phyloP scores from a whole-genome alignment of 2,329 filamentous ascomycete genomes.

The Cercospora janseana region DNA sequence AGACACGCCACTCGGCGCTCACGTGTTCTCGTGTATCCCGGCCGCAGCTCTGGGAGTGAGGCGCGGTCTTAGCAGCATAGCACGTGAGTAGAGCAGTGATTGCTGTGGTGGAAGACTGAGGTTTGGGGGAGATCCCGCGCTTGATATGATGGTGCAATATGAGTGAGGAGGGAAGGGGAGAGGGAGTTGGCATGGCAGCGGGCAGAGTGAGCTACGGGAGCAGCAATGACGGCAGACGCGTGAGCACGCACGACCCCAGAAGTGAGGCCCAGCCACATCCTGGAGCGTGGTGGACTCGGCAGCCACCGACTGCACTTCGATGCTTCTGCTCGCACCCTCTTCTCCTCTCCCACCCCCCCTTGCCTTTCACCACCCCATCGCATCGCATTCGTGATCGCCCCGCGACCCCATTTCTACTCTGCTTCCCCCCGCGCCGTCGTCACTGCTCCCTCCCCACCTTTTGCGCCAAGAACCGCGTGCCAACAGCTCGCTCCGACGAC shows the following conservation, averaged over 20 bases:
- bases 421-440: slow-evolving; percentile 15
- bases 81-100: no score
- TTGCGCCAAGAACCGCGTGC: slow-evolving; percentile 26
- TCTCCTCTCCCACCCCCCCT: slow-evolving; percentile 6
- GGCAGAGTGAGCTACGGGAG: background rate
- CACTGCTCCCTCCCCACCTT: slow-evolving; percentile 13
- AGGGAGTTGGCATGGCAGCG: background rate
- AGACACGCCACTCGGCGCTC: no score
- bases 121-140: background rate
- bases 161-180: background rate
- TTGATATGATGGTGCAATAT: background rate
- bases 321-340: slow-evolving; percentile 1
- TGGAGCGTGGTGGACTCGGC: background rate
- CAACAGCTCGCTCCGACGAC: slow-evolving; percentile 14
- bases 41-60: no score
- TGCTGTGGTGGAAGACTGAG: no score
- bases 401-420: slow-evolving; percentile 26
- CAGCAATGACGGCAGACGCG: slow-evolving; percentile 4
- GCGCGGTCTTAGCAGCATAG: no score
- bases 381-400: slow-evolving; percentile 16
- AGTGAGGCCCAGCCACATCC: no score
- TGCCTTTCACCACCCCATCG: slow-evolving; percentile 5
- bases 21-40: no score
- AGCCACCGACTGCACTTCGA: slow-evolving; percentile 10
- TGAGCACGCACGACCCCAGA: background rate